Base-by-base conservation (phyloP, 1,284 basidiomycete species). In the Waitea zeae region DNA sequence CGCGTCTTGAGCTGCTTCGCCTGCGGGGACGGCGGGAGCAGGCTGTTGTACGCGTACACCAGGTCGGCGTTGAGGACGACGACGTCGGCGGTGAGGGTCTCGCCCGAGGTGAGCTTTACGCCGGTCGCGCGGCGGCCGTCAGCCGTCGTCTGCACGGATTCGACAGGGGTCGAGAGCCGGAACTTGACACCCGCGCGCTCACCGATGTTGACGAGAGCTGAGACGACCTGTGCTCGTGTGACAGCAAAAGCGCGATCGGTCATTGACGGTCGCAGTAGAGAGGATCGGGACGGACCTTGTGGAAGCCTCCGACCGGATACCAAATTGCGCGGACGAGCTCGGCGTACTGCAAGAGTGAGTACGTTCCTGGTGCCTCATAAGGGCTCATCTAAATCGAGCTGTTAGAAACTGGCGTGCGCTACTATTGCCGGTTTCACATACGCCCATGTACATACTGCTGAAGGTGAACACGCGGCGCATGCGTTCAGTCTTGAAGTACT, bases 11-110 rank as follows among this genome's bases (percentile, higher is more conserved):
- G 29, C n/a, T 14, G 5, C 15, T 32, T 20, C 3, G 20, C 29
- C n/a, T 19, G 30, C 11, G 14, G 12, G 12, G 54, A 32, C 39
- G 45, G 6, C 47, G 57, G 52, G 5, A 66, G 53, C 17, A 67
- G 49, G 38, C 59, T 55, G 34, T 60, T 54, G 44, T 62, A 59
- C 4, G 61, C 57, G 56, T 59, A 67, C 1, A 64, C 56, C 18
- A 66, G 46, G 42, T 67, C 64, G 5, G 64, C 62, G 41, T 67
- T 67, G 42, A 61, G 56, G 12, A 66, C 54, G 12, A 67, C 60
- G 4, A 61, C 46, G 41, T 66, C 64, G 3, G 64, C 22, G 22
- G 7, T n/a, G 62, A n/a, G 43, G 35, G 24, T 59, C 43, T 35
- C 45, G 39, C 35, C 58, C 51, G n/a, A 61, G 64, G 18, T 45